phyloP scores from a whole-genome alignment of 169 alveolate species.

The Condylostoma magnum region DNA sequence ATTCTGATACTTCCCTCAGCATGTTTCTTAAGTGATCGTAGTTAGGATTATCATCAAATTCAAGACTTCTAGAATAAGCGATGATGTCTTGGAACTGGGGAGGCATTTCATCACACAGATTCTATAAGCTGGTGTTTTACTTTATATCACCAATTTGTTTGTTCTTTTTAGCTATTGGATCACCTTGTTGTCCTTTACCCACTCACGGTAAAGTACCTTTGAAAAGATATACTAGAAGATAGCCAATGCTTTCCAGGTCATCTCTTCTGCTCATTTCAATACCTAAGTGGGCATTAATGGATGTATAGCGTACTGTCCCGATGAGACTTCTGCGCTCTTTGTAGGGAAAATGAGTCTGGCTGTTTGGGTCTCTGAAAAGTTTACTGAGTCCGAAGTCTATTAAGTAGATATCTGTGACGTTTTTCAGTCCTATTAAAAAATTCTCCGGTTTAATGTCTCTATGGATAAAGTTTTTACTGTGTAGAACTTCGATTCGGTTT shows the following conservation, averaged over 20 bases:
- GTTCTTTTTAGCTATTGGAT: no score
- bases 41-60: conserved; percentile 79
- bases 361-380: conserved; percentile 57
- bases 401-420: conserved; percentile 39
- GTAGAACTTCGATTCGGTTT: conserved; percentile 92
- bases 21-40: conserved; percentile 36
- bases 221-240: conserved; percentile 69
- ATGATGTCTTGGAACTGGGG: conserved; percentile 43
- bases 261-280: conserved; percentile 71
- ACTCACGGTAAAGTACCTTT: conserved; percentile 81
- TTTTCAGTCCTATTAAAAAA: conserved; percentile 88
- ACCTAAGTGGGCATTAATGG: conserved; percentile 77
- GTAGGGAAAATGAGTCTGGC: conserved; percentile 67
- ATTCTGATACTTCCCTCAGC: background rate
- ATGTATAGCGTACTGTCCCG: conserved; percentile 82
- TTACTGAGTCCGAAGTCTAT: conserved; percentile 73
- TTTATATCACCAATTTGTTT: conserved; percentile 66
- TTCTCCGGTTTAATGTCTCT: conserved; percentile 98
- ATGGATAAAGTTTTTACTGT: conserved; percentile 94
- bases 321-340: conserved; percentile 61
- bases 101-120: conserved; percentile 63
- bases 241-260: conserved; percentile 77
- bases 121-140: conserved; percentile 55
- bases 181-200: no score
- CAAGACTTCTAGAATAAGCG: conserved; percentile 52